Evolutionary conservation across 192 early-diverging fungal genomes (phyloP).

Genomic region (Bifiguratus adelaidae): DNA sequence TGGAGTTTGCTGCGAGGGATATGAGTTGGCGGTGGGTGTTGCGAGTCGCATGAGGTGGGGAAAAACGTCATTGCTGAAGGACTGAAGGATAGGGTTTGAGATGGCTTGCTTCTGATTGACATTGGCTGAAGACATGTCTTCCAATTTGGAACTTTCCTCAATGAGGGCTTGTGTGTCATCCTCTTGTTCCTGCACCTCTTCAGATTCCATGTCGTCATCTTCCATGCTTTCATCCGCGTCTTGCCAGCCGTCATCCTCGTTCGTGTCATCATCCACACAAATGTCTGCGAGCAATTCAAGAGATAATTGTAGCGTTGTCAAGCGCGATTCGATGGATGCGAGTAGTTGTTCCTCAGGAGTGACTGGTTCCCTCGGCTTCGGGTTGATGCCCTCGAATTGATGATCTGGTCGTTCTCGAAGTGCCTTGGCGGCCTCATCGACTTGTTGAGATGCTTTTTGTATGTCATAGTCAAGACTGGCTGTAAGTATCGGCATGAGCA

Average conservation of each 20-base stretch:
- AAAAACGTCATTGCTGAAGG: slow-evolving; percentile 32
- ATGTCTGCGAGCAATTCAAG: slow-evolving; percentile 81
- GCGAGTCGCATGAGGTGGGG: slow-evolving; percentile 34
- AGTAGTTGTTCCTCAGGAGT: slow-evolving; percentile 22
- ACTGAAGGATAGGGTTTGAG: slow-evolving; percentile 30
- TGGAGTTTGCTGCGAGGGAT: slow-evolving; percentile 22
- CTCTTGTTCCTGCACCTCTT: slow-evolving; percentile 32
- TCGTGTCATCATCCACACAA: slow-evolving; percentile 48
- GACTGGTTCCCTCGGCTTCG: slow-evolving; percentile 19
- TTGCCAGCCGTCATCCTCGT: slow-evolving; percentile 30
- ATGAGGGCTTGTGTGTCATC: slow-evolving; percentile 26
- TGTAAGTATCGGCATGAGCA: slow-evolving; percentile 31
- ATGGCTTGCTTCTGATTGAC: slow-evolving; percentile 11
- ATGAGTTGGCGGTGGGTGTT: slow-evolving; percentile 35
- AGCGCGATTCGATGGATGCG: slow-evolving; percentile 30
- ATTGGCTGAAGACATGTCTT: slow-evolving; percentile 15
- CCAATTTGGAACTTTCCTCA: slow-evolving; percentile 27
- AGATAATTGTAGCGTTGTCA: slow-evolving; percentile 55
- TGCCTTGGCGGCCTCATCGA: slow-evolving; percentile 12
- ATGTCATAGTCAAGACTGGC: slow-evolving; percentile 34
- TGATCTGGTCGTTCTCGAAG: slow-evolving; percentile 7
- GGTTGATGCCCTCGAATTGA: slow-evolving; percentile 17
- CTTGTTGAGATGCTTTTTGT: slow-evolving; percentile 29
- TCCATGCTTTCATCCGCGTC: slow-evolving; percentile 30
- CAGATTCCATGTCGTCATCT: slow-evolving; percentile 30